Evolutionary conservation across 345 rosid species (phyloP), one percentile per base, ranked within the genome.

Genomic region (Gossypium anomalum): DNA sequence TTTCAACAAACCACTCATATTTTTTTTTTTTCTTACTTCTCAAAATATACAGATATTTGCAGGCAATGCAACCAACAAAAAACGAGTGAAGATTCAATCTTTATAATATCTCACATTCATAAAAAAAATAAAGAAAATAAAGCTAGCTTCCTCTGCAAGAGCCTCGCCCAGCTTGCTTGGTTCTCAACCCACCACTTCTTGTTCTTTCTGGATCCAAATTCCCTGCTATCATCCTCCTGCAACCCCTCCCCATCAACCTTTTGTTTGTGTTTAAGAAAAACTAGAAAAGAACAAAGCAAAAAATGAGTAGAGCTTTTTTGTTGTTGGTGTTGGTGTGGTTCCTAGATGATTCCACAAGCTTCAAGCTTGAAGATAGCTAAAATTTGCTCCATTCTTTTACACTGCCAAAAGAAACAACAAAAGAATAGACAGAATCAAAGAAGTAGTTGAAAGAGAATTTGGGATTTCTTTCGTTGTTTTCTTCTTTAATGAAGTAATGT

Each of bases 131-230:
- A 34, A 34, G 41, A 34, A 34, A 78, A 79, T 20, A 81, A 71
- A 76, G 61, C 98, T 95, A 95, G 86, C 98, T 95, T 72, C 99
- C 99, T 55, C 99, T 89, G 88, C 99, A 95, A 71, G 99, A 95
- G 73, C 94, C 98, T 84, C 98, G 70, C 29, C 99, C 99, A 45
- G 98, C 98, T 82, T 95, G 99, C 80, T 91, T 89, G 20, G 97
- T 91, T 82, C 97, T 85, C 66, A 91, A 87, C 9, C 93, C 99
- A 2, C 97, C 99, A 73, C 97, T 87, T 75, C 92, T 87, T 82
- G 87, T 91, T 79, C 99, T 82, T 60, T 91, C 92, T 45, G 99
- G 97, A 87, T 93, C 99, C 88, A 93, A 90, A 85, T 83, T 91
- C 55, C 85, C 86, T 7, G 82, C 79, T 41, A 84, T 76, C 97